Base-by-base conservation (phyloP, 140 eudicot genomes). In the Cichorium intybus region DNA sequence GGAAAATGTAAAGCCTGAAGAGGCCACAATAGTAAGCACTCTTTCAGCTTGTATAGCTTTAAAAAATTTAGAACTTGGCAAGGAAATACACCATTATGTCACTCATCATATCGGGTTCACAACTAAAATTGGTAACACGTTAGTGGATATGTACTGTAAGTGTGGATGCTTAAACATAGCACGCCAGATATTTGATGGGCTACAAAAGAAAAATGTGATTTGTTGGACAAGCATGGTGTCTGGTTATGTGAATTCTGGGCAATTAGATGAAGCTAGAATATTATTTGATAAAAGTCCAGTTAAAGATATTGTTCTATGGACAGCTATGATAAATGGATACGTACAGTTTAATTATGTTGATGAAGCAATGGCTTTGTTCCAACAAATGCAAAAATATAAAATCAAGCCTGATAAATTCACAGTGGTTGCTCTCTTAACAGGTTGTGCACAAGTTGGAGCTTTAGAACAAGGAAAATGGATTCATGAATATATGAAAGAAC, bases 401-500 rank as follows among this genome's bases (percentile, higher is more conserved):
- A 45, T 87, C 34, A 79, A 73, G 16, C 95, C 91, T 0, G 95
- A 87, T 69, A 84, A 76, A 47, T 83, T 68, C 53, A 87, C 88
- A 0, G 71, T 79, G 59, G 91, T 81, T 53, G 73, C 88, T 45
- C 68, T 87, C 3, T 77, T 87, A 59, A 83, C 90, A 2, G 90
- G 90, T 9, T 87, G 95, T 68, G 88, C 95, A 47, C 87, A 87
- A 75, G 24, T 81, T 60, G 88, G 95, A 22, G 85, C 91, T 2
- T 57, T 87, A 65, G 82, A 87, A 70, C 85, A 83, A 78, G 95
- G 90, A 24, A 71, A 78, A 39, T 87, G 95, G 95, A 78, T 87
- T 56, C 91, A 87, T 47, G 66, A 62, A 24, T 87, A 78, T 45
- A 73, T 84, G 60, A 68, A 61, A 2, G 91, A 86, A 62, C 61